Base-by-base conservation (phyloP, 495 filamentous ascomycete genomes). In the Penicillium steckii region DNA sequence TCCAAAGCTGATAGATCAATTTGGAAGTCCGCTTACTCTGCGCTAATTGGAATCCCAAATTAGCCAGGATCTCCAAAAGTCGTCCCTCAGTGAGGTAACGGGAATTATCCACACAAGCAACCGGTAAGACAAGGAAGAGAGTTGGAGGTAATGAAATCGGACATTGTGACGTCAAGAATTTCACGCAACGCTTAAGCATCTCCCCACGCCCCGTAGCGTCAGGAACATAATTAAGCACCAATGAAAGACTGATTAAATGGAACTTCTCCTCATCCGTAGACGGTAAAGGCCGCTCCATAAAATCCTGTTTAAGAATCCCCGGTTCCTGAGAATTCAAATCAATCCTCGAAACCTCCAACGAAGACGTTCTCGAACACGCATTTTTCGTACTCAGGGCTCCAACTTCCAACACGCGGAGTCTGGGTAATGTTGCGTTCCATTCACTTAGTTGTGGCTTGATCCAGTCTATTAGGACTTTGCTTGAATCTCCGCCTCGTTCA, bases 211-310 rank as follows among this genome's bases (percentile, higher is more conserved):
- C 80, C n/a, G 65, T 70, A 12, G 89, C 77, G 55, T 88, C 81
- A 8, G 91, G 85, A 21, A 97, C 91, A 64, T 89, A 99, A 69
- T 99, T 99, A 18, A 99, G 78, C 8, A 99, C 95, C 44, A 99
- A 74, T 1, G 90, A 95, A n/a, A 99, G 79, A 55, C 89, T 94
- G 61, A 99, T 85, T 37, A 96, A 77, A 64, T 99, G 87, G 63
- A 97, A 97, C 24, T 70, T 72, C 37, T 93, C 85, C 0, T 73
- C 67, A 25, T 80, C 74, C 44, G 71, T 60, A 7, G 44, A 47
- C 0, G 93, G 93, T 15, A 94, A 68, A 6, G 91, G 88, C 27
- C 90, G 77, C 62, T 89, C 72, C 92, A 99, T 97, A 60, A 99
- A 97, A 68, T 99, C 90, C 63, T 97, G 91, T 64, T 90, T 78